Evolutionary conservation across 1,139 yeast genomes (phyloP).

Genomic region (Pichiaceae sp.): DNA sequence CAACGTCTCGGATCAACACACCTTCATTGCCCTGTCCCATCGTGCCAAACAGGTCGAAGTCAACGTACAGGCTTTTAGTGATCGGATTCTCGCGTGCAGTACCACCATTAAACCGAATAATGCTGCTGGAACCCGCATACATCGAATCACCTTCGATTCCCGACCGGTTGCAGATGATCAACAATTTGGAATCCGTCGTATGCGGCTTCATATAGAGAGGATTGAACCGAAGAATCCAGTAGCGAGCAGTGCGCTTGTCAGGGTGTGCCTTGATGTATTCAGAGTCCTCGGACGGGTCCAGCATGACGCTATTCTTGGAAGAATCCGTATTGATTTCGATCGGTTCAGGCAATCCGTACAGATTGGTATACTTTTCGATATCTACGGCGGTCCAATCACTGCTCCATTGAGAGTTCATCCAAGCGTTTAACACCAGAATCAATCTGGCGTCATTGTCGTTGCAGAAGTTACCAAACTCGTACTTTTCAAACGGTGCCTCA

Average conservation of each 20-base stretch:
- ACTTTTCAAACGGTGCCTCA: constrained; percentile 65
- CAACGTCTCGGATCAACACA: constrained; percentile 48
- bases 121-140: constrained; percentile 67
- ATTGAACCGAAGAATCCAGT: constrained; percentile 65
- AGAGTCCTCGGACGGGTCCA: constrained; percentile 3
- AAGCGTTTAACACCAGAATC: constrained; percentile 78
- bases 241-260: constrained; percentile 23
- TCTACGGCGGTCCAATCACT: constrained; percentile 15
- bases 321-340: constrained; percentile 9
- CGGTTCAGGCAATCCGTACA: constrained; percentile 8
- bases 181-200: constrained; percentile 17
- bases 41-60: constrained; percentile 39
- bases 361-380: constrained; percentile 6
- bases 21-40: constrained; percentile 61
- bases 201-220: constrained; percentile 27
- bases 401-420: constrained; percentile 43
- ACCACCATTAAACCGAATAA: constrained; percentile 38
- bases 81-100: constrained; percentile 4
- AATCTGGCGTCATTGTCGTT: constrained; percentile 40
- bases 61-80: constrained; percentile 9
- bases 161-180: constrained; percentile 57
- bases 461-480: constrained; percentile 61
- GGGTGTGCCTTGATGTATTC: constrained; percentile 11
- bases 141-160: constrained; percentile 66
- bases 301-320: constrained; percentile 5